Percentiles rank a stretch among this genome's conserved stretches.
Conservation (phyloP, 2,329 filamentous ascomycete genomes). For the Zarea fungicola region DNA sequence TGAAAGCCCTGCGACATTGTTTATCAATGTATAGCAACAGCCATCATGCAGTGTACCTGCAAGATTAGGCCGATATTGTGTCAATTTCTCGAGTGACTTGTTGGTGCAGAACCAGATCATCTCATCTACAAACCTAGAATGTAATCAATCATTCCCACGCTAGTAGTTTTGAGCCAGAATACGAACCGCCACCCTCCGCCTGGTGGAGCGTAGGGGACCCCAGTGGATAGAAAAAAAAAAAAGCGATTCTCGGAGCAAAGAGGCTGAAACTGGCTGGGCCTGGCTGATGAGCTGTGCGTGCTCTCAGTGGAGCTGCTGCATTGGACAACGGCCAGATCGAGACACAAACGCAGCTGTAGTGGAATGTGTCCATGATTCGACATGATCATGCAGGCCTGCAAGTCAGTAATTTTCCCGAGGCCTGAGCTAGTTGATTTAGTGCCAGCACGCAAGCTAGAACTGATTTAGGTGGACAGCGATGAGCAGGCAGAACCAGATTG, state of each 20-base stretch:
- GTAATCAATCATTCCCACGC: neutral
- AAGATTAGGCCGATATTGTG: too few relatives aligned
- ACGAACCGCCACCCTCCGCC: neutral
- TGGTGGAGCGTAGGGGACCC: neutral
- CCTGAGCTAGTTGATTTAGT: neutral
- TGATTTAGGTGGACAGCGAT: constrained; percentile 1
- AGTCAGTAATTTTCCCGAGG: constrained; percentile 6
- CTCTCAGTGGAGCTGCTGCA: neutral
- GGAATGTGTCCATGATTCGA: neutral
- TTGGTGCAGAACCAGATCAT: too few relatives aligned
- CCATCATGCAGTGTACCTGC: too few relatives aligned
- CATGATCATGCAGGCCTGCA: neutral
- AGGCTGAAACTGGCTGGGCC: constrained; percentile 3
- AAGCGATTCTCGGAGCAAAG: neutral
- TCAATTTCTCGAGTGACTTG: too few relatives aligned
- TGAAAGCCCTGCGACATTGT: too few relatives aligned
- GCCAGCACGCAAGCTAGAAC: neutral
- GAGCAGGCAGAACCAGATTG: neutral
- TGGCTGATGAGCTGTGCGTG: neutral
- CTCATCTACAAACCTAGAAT: too few relatives aligned
- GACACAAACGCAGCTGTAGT: neutral
- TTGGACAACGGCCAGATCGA: constrained; percentile 4
- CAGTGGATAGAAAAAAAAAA: constrained; percentile 9
- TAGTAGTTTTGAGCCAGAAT: constrained; percentile 5
- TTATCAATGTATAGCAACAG: too few relatives aligned